Percentiles rank a stretch among this genome's conserved stretches.
Evolutionary conservation across 2,329 filamentous ascomycete genomes (phyloP).

Genomic region (Ciborinia camelliae): DNA sequence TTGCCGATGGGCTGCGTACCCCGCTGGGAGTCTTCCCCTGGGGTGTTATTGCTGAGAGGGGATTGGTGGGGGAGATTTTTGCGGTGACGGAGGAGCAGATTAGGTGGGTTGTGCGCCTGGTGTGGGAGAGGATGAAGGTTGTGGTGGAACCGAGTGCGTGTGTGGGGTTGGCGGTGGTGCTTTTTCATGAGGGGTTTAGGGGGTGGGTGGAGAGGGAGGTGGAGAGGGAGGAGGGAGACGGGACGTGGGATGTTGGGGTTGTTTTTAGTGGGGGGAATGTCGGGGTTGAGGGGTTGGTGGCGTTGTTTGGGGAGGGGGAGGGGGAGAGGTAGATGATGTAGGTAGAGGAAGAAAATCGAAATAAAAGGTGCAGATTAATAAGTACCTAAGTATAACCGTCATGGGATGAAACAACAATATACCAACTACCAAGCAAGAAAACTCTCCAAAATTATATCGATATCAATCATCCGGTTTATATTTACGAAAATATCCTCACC

Average conservation of each 20-base stretch:
- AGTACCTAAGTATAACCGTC: too few relatives aligned
- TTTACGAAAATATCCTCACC: too few relatives aligned
- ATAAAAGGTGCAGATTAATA: too few relatives aligned
- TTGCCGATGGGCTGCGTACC: constrained; percentile 86
- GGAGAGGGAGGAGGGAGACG: constrained; percentile 65
- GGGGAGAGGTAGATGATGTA: too few relatives aligned
- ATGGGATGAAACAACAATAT: too few relatives aligned
- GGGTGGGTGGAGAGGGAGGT: constrained; percentile 65
- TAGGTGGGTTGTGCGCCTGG: constrained; percentile 67
- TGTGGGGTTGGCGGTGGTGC: constrained; percentile 75
- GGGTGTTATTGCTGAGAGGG: constrained; percentile 67
- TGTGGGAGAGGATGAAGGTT: constrained; percentile 85
- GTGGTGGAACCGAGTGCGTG: constrained; percentile 85
- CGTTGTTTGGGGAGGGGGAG: constrained; percentile 44
- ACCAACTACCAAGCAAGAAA: too few relatives aligned
- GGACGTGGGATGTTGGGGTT: constrained; percentile 68
- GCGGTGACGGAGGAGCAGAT: constrained; percentile 82
- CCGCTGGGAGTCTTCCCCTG: constrained; percentile 76
- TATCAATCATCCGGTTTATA: too few relatives aligned
- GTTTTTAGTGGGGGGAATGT: constrained; percentile 62
- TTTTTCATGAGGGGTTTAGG: constrained; percentile 85
- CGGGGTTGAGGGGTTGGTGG: constrained; percentile 51
- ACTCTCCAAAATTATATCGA: too few relatives aligned
- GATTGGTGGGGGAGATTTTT: constrained; percentile 68
- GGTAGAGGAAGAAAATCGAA: too few relatives aligned